Base-by-base conservation (phyloP, 192 early-diverging fungal genomes). In the Spinellus fusiger region DNA sequence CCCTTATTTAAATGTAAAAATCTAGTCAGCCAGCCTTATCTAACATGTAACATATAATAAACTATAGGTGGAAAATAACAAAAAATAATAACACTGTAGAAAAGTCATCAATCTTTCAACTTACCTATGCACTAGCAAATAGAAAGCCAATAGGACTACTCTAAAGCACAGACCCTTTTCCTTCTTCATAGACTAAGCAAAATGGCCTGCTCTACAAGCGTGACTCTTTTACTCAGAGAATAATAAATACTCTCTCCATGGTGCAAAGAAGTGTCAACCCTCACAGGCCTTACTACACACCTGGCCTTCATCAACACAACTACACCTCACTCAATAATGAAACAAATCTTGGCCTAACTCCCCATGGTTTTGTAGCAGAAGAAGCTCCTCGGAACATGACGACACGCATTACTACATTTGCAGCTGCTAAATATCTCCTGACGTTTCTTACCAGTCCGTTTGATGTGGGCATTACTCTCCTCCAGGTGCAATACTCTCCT, bases 401-500 rank as follows among this genome's bases (percentile, higher is more conserved):
- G 47, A 46, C 53, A 15, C 61, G 61, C 32, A 38, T 51, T n/a
- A 54, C 38, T 32, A 78, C 75, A 56, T 84, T 82, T 70, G 82
- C 84, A 2, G 62, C 78, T 12, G 49, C 78, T 38, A 82, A 84
- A 60, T 83, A 76, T 40, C 52, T 85, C 40, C 68, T 78, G 2
- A 66, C 81, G 0, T 71, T 80, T 27, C 50, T 78, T 3, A 67
- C 82, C 0, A 73, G 77, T 6, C 88, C 88, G 1, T 86, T 88
- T 54, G 81, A 79, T 32, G 74, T 77, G 4, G 74, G 73, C 22
- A 85, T 84, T 49, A 88, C 85, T 23, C 55, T 90, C 27, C 61
- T 86, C 25, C 86, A 90, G 69, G 82, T 88, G n/a, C 86, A 88
- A 72, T 83, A 61, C 47, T 50, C 59, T 18, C 59, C 64, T 4